Percentiles rank a stretch among this genome's conserved stretches.
These are phyloP conservation scores for Naegleria lovaniensis DNA, from an alignment of 208 protist species.

Conservation along the genomic window DNA sequence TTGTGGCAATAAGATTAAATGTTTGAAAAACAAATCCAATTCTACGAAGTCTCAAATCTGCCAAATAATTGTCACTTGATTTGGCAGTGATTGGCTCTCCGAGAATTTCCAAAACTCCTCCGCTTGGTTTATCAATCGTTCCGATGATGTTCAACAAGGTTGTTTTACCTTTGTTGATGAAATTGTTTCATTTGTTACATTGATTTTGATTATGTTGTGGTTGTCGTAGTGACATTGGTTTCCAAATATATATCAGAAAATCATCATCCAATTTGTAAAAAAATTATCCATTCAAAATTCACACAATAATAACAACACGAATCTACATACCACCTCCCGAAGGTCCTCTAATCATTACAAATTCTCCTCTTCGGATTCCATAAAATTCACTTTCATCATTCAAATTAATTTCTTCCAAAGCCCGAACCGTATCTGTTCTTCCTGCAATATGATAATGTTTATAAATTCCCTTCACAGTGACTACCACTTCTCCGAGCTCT, in stretches of 20 bases:
- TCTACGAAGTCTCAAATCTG: constrained; percentile 76
- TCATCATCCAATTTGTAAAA: no score
- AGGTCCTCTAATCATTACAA: constrained; percentile 92
- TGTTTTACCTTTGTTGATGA: constrained; percentile 35
- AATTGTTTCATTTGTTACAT: background rate
- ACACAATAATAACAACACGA: background rate
- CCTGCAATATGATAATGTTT: constrained; percentile 26
- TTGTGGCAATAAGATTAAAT: constrained; percentile 92
- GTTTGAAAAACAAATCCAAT: constrained; percentile 96
- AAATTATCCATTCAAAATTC: background rate
- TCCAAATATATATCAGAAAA: no score
- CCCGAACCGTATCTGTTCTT: background rate
- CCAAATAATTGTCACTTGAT: constrained; percentile 65
- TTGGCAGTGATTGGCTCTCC: constrained; percentile 56
- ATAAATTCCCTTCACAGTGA: background rate
- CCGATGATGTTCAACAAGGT: constrained; percentile 59
- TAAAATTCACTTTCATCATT: constrained; percentile 3
- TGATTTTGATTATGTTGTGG: no score
- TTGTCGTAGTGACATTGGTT: no score
- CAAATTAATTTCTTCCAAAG: constrained; percentile 19
- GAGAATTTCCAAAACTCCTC: constrained; percentile 63
- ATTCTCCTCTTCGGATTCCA: constrained; percentile 66
- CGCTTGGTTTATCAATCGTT: constrained; percentile 45
- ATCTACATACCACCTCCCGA: constrained; percentile 51
- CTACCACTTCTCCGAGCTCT: background rate